A percentile compares a stretch with the other conserved stretches of the same genome.
phyloP scores from a whole-genome alignment of 441 rosid species.

The Codiaeum variegatum region DNA sequence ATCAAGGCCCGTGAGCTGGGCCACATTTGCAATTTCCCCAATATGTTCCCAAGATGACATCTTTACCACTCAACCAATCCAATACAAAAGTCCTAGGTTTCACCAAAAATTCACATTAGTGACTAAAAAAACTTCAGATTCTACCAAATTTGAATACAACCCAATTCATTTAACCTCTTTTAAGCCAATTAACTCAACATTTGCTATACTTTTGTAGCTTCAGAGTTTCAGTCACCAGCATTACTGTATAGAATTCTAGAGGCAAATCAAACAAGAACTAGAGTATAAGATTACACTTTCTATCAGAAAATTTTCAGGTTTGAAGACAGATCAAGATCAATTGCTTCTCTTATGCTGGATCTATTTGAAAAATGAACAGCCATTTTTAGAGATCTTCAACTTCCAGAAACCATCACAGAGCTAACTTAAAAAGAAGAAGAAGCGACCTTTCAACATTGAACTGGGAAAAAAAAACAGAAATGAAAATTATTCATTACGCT shows the following conservation, averaged over 20 bases:
- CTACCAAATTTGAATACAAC: neutral
- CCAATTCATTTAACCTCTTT: slow-evolving; percentile 15
- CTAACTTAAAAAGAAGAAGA: neutral
- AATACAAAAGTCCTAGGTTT: slow-evolving; percentile 16
- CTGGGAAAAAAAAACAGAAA: slow-evolving; percentile 7
- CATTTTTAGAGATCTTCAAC: slow-evolving; percentile 16
- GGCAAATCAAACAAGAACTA: neutral
- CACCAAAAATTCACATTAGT: neutral
- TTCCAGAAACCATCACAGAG: slow-evolving; percentile 1
- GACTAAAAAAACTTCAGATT: neutral
- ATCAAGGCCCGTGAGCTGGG: slow-evolving; percentile 78
- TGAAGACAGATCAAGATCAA: slow-evolving; percentile 22
- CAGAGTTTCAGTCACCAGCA: slow-evolving; percentile 6
- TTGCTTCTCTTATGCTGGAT: slow-evolving; percentile 22
- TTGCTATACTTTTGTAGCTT: neutral
- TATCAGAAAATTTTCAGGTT: neutral
- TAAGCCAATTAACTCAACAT: slow-evolving; percentile 15
- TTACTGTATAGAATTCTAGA: neutral
- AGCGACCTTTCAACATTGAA: slow-evolving; percentile 20
- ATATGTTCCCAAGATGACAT: slow-evolving; percentile 78
- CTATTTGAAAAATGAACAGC: slow-evolving; percentile 16
- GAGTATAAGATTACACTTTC: neutral
- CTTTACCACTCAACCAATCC: slow-evolving; percentile 20
- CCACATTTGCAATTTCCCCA: slow-evolving; percentile 74
- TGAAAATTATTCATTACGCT: slow-evolving; percentile 30